phyloP scores from a whole-genome alignment of 2,329 filamentous ascomycete species.

The Karstenula rhodostoma region DNA sequence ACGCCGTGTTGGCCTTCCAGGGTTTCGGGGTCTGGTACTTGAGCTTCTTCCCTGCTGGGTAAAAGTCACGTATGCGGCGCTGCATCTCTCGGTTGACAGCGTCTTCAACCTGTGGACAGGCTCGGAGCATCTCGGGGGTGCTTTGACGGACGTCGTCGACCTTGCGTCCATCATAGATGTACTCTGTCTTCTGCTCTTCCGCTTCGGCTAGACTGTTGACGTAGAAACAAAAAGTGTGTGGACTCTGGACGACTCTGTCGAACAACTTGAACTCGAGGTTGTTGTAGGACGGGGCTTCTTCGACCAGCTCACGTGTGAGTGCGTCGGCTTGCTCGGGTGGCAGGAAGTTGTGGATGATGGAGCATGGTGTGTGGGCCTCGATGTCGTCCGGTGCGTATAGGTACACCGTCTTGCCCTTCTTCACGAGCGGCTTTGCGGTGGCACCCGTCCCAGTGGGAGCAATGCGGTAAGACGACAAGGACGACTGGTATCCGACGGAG shows the following conservation, averaged over 20 bases:
- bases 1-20: slow-evolving; percentile 89
- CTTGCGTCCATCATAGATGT: slow-evolving; percentile 82
- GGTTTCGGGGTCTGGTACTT: slow-evolving; percentile 74
- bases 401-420: slow-evolving; percentile 83
- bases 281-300: slow-evolving; percentile 75
- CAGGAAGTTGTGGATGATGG: slow-evolving; percentile 91
- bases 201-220: slow-evolving; percentile 78
- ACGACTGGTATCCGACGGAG: slow-evolving; percentile 55
- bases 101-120: slow-evolving; percentile 73
- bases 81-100: slow-evolving; percentile 82
- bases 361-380: slow-evolving; percentile 84
- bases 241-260: slow-evolving; percentile 83
- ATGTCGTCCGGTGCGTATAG: slow-evolving; percentile 84
- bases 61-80: slow-evolving; percentile 71
- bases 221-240: slow-evolving; percentile 85
- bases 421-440: slow-evolving; percentile 63
- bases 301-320: slow-evolving; percentile 77
- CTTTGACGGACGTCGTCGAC: slow-evolving; percentile 79
- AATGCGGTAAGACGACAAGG: slow-evolving; percentile 42
- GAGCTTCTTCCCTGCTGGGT: slow-evolving; percentile 76
- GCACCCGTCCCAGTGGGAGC: slow-evolving; percentile 11
- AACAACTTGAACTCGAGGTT: slow-evolving; percentile 84
- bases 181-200: slow-evolving; percentile 75
- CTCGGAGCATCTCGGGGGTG: slow-evolving; percentile 75
- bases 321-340: slow-evolving; percentile 73